A percentile compares a stretch with the other conserved stretches of the same genome.
Evolutionary conservation across 2,329 filamentous ascomycete species (phyloP).

Genomic region (Orbilia oligospora): DNA sequence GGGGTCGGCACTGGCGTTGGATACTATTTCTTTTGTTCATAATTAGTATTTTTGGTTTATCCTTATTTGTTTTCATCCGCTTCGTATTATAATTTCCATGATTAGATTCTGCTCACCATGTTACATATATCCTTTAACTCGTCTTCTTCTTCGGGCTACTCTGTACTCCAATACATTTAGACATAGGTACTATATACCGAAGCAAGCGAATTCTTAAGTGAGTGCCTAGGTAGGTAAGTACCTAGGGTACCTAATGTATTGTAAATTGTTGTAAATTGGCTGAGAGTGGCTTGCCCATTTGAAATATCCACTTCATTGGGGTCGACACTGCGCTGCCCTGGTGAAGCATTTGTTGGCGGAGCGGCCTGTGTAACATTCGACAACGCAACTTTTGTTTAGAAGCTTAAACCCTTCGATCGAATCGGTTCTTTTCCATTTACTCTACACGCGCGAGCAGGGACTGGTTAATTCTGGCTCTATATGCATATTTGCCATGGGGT

Average conservation of each 20-base stretch:
- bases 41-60: background rate
- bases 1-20: slow-evolving; percentile 40
- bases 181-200: too few relatives aligned
- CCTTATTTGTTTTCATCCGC: background rate
- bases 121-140: background rate
- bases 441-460: slow-evolving; percentile 18
- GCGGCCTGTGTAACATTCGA: slow-evolving; percentile 37
- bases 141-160: background rate
- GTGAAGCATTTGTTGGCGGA: slow-evolving; percentile 10
- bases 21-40: slow-evolving; percentile 20
- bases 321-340: too few relatives aligned
- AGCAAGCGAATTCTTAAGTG: too few relatives aligned
- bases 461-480: background rate
- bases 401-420: slow-evolving; percentile 1
- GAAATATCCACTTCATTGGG: slow-evolving; percentile 1
- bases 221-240: too few relatives aligned
- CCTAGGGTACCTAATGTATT: too few relatives aligned
- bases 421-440: slow-evolving; percentile 19
- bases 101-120: slow-evolving; percentile 9
- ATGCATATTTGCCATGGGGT: background rate
- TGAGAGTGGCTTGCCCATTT: background rate
- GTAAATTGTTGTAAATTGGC: background rate
- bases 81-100: slow-evolving; percentile 8
- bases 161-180: background rate
- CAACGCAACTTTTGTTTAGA: slow-evolving; percentile 17